phyloP scores from a whole-genome alignment of 495 filamentous ascomycete genomes.

The Neurospora sublineolata region DNA sequence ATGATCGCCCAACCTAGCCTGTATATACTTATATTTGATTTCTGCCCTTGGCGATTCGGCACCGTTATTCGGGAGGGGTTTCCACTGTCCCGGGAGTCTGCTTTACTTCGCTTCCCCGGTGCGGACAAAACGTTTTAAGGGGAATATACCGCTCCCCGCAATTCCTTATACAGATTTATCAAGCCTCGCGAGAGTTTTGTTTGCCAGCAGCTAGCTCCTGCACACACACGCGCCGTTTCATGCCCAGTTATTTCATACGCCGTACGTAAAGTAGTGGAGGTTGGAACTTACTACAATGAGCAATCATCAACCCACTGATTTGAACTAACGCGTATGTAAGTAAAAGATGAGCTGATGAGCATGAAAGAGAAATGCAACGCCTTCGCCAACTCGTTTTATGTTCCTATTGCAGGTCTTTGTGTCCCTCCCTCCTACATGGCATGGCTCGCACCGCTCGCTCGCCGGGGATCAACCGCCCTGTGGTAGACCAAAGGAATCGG shows the following conservation, averaged over 20 bases:
- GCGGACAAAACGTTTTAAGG: not conserved
- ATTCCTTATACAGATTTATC: not conserved
- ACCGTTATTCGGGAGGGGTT: not conserved
- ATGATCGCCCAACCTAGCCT: not conserved
- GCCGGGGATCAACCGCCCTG: not conserved
- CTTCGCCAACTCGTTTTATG: not conserved
- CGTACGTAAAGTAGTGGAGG: not conserved
- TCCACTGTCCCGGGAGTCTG: not conserved
- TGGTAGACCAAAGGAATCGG: not conserved
- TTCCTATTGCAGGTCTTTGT: not conserved
- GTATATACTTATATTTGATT: not conserved
- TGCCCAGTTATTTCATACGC: not conserved
- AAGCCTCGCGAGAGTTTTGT: not conserved
- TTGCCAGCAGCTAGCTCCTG: not conserved
- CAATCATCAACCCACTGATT: not conserved
- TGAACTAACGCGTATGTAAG: not conserved
- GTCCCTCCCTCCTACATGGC: not conserved
- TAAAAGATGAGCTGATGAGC: not conserved
- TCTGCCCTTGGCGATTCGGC: not conserved
- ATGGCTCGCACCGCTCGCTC: not conserved
- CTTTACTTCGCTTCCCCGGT: not conserved
- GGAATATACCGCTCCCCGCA: not conserved
- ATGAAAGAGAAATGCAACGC: not conserved
- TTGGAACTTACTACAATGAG: not conserved
- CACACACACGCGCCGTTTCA: not conserved